A percentile compares a stretch with the other conserved stretches of the same genome.
These are phyloP conservation scores for Perkinsus olseni DNA, from an alignment of 169 alveolate genomes.

Conservation along the genomic window DNA sequence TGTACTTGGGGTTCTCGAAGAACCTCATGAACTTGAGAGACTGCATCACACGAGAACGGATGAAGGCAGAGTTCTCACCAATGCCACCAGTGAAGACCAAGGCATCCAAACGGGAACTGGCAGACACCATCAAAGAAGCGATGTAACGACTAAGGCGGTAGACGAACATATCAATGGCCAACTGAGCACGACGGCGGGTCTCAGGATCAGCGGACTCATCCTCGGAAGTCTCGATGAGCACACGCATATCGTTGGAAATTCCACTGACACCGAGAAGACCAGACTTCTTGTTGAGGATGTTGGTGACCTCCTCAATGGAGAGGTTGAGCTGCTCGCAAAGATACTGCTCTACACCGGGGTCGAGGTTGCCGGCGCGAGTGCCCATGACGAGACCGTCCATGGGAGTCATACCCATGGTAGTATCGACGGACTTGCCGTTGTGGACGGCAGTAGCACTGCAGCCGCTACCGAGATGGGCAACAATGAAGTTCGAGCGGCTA, in stretches of 20 bases:
- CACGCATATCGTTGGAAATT: neutral
- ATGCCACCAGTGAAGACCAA: conserved; percentile 1
- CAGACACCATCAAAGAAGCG: neutral
- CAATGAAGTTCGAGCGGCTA: neutral
- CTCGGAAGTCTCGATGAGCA: neutral
- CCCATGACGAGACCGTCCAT: neutral
- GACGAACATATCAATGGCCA: neutral
- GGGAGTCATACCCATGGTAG: neutral
- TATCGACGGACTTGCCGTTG: neutral
- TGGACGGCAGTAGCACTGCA: neutral
- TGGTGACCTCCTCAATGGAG: neutral
- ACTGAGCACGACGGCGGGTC: neutral
- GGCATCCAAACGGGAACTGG: neutral
- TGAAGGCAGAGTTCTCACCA: neutral
- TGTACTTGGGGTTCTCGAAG: conserved; percentile 1
- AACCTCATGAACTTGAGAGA: neutral
- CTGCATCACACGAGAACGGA: conserved; percentile 2
- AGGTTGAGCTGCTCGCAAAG: neutral
- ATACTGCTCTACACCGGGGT: conserved; percentile 1
- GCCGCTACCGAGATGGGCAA: neutral
- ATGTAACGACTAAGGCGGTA: neutral
- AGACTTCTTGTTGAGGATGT: neutral
- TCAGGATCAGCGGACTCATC: neutral
- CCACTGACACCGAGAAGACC: neutral
- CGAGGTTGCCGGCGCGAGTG: neutral